Conservation (phyloP, 306 rosid species). For the Malus fusca region DNA sequence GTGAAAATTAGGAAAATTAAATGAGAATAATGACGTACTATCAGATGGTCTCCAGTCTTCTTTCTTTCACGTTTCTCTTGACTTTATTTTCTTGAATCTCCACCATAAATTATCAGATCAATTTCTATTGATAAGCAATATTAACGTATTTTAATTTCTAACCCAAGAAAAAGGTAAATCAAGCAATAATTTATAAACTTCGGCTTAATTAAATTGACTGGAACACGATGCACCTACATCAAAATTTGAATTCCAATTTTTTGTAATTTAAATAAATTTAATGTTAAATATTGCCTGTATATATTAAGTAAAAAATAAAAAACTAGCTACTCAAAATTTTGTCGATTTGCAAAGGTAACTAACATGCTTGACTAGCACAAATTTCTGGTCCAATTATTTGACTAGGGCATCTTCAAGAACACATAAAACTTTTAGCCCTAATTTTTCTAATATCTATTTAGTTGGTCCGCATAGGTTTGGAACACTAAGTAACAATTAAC, state of each 20-base stretch:
- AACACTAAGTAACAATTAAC: background rate
- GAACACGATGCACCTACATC: background rate
- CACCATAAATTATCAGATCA: background rate
- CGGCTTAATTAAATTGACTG: background rate
- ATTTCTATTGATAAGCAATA: background rate
- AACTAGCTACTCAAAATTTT: background rate
- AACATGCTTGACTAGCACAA: background rate
- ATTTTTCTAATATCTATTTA: background rate
- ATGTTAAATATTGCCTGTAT: background rate
- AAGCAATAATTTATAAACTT: background rate
- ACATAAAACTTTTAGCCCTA: background rate
- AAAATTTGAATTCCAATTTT: background rate
- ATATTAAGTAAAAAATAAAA: no score
- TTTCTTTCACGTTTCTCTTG: slow-evolving; percentile 13
- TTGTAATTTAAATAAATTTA: no score
- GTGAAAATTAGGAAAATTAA: background rate
- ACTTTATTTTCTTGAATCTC: background rate
- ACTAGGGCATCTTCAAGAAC: background rate
- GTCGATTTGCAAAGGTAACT: background rate
- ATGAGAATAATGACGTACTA: background rate
- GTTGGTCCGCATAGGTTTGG: background rate
- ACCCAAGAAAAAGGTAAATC: background rate
- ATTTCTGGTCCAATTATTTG: background rate
- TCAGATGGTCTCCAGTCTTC: background rate
- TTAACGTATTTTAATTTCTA: background rate